Conservation (phyloP, 148 eudicot species). For the Nepenthes gracilis region DNA sequence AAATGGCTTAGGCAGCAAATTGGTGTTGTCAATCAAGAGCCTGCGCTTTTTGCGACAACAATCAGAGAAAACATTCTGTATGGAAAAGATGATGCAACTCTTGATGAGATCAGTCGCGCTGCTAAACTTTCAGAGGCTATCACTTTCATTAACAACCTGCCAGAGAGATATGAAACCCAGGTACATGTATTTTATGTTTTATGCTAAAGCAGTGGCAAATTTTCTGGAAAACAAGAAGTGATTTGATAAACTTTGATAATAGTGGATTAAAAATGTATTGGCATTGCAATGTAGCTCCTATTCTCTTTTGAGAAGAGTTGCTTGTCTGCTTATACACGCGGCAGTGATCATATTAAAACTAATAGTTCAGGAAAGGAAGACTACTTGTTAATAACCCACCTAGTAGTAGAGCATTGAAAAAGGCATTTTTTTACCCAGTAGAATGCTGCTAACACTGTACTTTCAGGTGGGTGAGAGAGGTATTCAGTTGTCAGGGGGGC, state of each 20-base stretch:
- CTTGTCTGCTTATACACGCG: too few species aligned
- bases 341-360: too few species aligned
- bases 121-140: constrained; percentile 4
- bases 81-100: constrained; percentile 1
- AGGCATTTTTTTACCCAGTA: neutral
- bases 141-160: constrained; percentile 1
- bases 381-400: too few species aligned
- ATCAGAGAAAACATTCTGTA: constrained; percentile 8
- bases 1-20: constrained; percentile 10
- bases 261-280: too few species aligned
- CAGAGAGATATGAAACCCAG: neutral
- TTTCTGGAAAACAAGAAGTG: neutral
- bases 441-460: neutral
- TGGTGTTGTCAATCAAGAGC: constrained; percentile 12
- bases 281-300: too few species aligned
- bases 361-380: too few species aligned
- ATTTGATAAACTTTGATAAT: too few species aligned
- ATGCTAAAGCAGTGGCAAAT: neutral
- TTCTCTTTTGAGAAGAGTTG: too few species aligned
- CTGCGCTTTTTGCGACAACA: constrained; percentile 6
- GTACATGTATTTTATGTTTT: neutral
- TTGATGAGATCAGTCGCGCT: constrained; percentile 2
- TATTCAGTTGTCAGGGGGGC: constrained; percentile 9
- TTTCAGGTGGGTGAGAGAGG: constrained; percentile 6
- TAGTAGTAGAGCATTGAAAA: neutral